Evolutionary conservation across 2,329 filamentous ascomycete genomes (phyloP).

Genomic region (Colletotrichum aenigma): DNA sequence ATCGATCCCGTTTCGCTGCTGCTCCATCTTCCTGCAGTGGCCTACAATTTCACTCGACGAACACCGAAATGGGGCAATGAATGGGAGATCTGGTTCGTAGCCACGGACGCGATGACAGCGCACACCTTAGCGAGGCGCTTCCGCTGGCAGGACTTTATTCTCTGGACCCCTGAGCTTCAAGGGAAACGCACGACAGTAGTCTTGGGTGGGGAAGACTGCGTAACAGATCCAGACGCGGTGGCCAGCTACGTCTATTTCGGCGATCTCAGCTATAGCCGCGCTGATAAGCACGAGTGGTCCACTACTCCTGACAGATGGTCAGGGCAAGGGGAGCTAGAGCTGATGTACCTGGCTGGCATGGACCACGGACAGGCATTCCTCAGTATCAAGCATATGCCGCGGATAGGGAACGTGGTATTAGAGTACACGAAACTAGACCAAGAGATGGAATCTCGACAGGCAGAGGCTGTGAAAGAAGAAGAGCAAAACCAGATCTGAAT

Average conservation of each 20-base stretch:
- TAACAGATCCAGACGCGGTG: conserved; percentile 24
- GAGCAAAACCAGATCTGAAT: background rate
- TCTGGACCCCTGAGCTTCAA: conserved; percentile 71
- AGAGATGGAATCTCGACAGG: background rate
- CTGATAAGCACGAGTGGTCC: conserved; percentile 19
- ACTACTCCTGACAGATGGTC: conserved; percentile 22
- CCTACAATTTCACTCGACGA: conserved; percentile 71
- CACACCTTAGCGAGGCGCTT: conserved; percentile 69
- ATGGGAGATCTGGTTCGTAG: conserved; percentile 74
- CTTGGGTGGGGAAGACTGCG: conserved; percentile 26
- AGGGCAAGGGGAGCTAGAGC: conserved; percentile 26
- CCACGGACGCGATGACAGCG: conserved; percentile 69
- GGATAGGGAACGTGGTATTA: conserved; percentile 5
- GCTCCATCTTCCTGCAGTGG: conserved; percentile 71
- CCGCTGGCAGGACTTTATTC: conserved; percentile 73
- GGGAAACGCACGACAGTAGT: conserved; percentile 26
- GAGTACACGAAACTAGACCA: conserved; percentile 11
- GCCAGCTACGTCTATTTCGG: conserved; percentile 28
- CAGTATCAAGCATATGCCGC: conserved; percentile 11
- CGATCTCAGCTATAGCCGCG: conserved; percentile 15
- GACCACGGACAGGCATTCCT: conserved; percentile 27
- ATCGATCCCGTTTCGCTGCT: conserved; percentile 71
- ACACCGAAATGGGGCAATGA: conserved; percentile 63
- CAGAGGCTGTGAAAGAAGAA: conserved; percentile 4
- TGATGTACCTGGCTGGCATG: conserved; percentile 26